Percentiles rank a stretch among this genome's conserved stretches.
Conservation (phyloP, 495 filamentous ascomycete genomes). For the Hyaloscypha bicolor region DNA sequence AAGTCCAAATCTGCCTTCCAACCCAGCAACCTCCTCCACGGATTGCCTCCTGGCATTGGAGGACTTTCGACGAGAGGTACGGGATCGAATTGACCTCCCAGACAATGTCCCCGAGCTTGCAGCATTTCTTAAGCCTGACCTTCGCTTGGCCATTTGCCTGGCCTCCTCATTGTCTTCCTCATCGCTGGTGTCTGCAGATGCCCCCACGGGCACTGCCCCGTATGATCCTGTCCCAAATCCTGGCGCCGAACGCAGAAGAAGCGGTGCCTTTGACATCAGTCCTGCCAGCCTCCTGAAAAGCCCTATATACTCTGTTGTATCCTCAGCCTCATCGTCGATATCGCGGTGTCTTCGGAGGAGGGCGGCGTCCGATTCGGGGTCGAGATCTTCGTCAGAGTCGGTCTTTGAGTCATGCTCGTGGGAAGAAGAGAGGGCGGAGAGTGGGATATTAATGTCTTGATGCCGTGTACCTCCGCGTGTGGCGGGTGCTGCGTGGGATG, state of each 20-base stretch:
- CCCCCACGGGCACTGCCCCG: conserved; percentile 50
- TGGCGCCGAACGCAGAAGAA: conserved; percentile 60
- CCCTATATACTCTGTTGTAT: conserved; percentile 14
- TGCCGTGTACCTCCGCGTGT: background rate
- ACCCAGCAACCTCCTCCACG: conserved; percentile 22
- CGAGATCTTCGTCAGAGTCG: conserved; percentile 26
- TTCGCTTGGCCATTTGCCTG: conserved; percentile 17
- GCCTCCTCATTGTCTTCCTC: conserved; percentile 30
- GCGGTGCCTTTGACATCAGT: conserved; percentile 56
- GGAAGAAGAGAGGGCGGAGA: conserved; percentile 16
- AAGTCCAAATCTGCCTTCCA: conserved; percentile 22
- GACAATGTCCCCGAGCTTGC: conserved; percentile 16
- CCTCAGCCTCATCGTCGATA: conserved; percentile 18
- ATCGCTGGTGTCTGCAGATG: conserved; percentile 31
- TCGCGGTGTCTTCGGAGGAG: conserved; percentile 30
- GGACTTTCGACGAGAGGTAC: conserved; percentile 3
- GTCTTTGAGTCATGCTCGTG: conserved; percentile 19
- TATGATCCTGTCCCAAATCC: conserved; percentile 60
- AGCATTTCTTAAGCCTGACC: conserved; percentile 27
- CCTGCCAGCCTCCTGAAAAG: conserved; percentile 19
- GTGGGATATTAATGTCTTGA: conserved; percentile 24
- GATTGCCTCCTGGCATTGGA: conserved; percentile 6
- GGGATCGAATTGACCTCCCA: background rate
- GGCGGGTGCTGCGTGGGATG: conserved; percentile 1
- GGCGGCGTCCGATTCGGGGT: conserved; percentile 30